Evolutionary conservation across 495 filamentous ascomycete genomes (phyloP).

Genomic region (Tuber indicum): DNA sequence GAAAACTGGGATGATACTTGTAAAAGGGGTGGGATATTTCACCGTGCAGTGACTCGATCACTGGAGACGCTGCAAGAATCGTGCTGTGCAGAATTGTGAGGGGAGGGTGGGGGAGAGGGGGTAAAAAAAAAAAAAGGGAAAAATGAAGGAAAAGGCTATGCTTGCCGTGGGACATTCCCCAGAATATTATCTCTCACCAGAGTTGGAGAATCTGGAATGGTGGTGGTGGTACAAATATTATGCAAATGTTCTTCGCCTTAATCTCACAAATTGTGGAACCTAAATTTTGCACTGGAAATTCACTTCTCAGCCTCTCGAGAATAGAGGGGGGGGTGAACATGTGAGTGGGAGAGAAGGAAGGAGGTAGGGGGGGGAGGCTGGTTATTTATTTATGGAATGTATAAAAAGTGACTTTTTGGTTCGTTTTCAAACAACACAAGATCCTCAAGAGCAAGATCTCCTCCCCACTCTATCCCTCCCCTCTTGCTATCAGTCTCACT

Average conservation of each 20-base stretch:
- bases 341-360: background rate
- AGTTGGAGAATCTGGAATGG: background rate
- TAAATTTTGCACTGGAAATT: background rate
- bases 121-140: background rate
- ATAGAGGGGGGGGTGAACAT: background rate
- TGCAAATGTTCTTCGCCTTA: background rate
- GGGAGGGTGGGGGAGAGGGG: background rate
- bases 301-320: background rate
- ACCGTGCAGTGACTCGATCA: background rate
- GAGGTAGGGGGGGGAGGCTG: background rate
- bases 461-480: background rate
- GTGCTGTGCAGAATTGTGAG: background rate
- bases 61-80: background rate
- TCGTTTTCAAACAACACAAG: background rate
- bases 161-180: background rate
- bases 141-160: background rate
- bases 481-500: background rate
- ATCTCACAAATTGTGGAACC: background rate
- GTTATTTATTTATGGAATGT: background rate
- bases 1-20: background rate
- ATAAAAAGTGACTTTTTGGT: background rate
- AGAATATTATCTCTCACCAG: background rate
- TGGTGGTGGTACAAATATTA: constrained; percentile 1
- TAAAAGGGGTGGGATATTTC: background rate
- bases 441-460: background rate